Base-by-base conservation (phyloP, 1,284 basidiomycete genomes). In the Ustilago bromivora region DNA sequence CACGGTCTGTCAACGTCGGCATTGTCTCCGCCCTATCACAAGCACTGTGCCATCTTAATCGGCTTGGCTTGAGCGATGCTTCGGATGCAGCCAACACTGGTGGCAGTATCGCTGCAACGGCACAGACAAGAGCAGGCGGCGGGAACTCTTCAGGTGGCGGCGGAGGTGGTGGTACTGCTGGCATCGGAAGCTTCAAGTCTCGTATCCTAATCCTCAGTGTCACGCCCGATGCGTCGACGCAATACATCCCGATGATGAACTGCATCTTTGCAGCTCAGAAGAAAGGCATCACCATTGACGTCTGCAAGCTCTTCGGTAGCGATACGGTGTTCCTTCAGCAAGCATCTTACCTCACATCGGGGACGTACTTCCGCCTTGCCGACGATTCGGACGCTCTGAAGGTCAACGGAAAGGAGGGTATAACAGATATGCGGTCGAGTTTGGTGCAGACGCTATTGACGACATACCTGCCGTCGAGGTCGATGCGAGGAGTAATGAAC, bases 261-360 rank as follows among this genome's bases (percentile, higher is more conserved):
- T 93, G 95, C 66, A 98, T 99, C 60, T 99, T 99, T 88, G 96
- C 95, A 3, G 97, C 97, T 1, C 97, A 99, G 86, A 99, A 99
- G 88, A 89, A 79, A 94, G 95, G 93, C 90, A 92, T 98, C 15
- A 93, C 93, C 1, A 95, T 99, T 78, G 96, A 99, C 84, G 94
- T 98, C 5, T 93, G 95, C 87, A 96, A 98, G 84, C 88, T 99
- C 23, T 93, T 91, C 77, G 94, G 94, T 0, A 90, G 92, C 47
- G 94, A 96, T 75, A 93, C 95, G 5, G 94, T 98, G 54, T 99
- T 99, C 86, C 89, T 99, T 32, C 97, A 99, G 86, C 97, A 99
- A 88, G 96, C 97, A 2, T 92, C 95, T 2, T 94, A 99, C 85
- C 89, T 99, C 34, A 99, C 97, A 0, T 92, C 93, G 10, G 97